A percentile compares a stretch with the other conserved stretches of the same genome.
phyloP scores from a whole-genome alignment of 345 rosid genomes.

The Moringa oleifera region DNA sequence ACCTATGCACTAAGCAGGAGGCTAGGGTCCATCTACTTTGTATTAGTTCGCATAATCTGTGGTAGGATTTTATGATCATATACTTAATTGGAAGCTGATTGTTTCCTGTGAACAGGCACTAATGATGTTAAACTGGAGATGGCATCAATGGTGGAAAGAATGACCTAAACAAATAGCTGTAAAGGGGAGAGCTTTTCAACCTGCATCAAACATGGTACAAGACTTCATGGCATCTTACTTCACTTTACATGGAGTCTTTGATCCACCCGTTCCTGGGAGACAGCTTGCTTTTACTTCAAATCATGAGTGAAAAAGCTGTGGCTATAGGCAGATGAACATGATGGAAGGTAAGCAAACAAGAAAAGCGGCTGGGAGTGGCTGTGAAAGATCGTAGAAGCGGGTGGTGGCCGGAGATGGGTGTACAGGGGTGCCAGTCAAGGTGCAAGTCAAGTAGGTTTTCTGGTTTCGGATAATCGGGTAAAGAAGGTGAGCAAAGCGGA shows the following conservation, averaged over 20 bases:
- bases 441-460: too few relatives aligned
- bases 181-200: slow-evolving; percentile 25
- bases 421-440: too few relatives aligned
- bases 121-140: slow-evolving; percentile 33
- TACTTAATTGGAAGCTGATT: background rate
- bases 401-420: too few relatives aligned
- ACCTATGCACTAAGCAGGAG: background rate
- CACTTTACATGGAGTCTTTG: slow-evolving; percentile 26
- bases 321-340: too few relatives aligned
- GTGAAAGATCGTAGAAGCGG: too few relatives aligned
- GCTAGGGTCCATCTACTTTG: background rate
- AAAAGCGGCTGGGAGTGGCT: too few relatives aligned
- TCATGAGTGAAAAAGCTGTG: slow-evolving; percentile 28
- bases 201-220: slow-evolving; percentile 30
- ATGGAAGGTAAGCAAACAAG: too few relatives aligned
- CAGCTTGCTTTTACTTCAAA: slow-evolving; percentile 23
- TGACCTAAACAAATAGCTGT: slow-evolving; percentile 34
- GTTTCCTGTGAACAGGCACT: slow-evolving; percentile 26
- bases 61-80: background rate
- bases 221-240: slow-evolving; percentile 36
- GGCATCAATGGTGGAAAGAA: slow-evolving; percentile 37
- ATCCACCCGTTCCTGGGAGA: slow-evolving; percentile 18
- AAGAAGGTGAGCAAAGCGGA: too few relatives aligned
- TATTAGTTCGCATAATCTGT: too few relatives aligned
- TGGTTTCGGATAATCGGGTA: too few relatives aligned